Percentiles rank a stretch among this genome's conserved stretches.
These are phyloP conservation scores for Bremia lactucae DNA, from an alignment of 352 stramenopile genomes.

Conservation along the genomic window DNA sequence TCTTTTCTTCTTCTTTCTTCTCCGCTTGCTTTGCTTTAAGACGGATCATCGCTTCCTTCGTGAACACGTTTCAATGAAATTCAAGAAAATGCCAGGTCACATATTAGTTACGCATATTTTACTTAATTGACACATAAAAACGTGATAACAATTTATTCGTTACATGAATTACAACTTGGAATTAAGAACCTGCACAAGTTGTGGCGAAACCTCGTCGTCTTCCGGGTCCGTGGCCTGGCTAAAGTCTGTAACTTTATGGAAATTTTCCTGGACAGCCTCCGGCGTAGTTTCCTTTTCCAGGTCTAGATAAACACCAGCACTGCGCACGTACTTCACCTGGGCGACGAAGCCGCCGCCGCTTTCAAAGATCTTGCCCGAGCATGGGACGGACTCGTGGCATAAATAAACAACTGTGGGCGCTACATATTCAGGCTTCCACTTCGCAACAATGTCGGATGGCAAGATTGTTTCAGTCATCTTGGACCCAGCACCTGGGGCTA, in stretches of 20 bases:
- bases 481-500: slow-evolving; percentile 75
- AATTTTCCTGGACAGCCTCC: slow-evolving; percentile 69
- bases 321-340: slow-evolving; percentile 76
- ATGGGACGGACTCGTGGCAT: slow-evolving; percentile 71
- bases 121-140: slow-evolving; percentile 1
- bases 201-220: slow-evolving; percentile 58
- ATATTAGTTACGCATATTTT: slow-evolving; percentile 1
- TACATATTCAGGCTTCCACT: slow-evolving; percentile 85
- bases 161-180: slow-evolving; percentile 55
- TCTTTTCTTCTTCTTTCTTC: slow-evolving; percentile 74
- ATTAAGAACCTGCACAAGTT: slow-evolving; percentile 71
- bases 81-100: slow-evolving; percentile 1
- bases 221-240: slow-evolving; percentile 62
- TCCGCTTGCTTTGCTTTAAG: slow-evolving; percentile 80
- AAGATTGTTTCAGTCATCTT: slow-evolving; percentile 84
- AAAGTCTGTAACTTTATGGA: slow-evolving; percentile 70
- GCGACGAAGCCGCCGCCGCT: slow-evolving; percentile 75
- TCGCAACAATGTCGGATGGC: slow-evolving; percentile 67
- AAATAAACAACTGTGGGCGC: slow-evolving; percentile 80
- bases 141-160: slow-evolving; percentile 3
- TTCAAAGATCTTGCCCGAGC: slow-evolving; percentile 74
- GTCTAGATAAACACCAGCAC: slow-evolving; percentile 57
- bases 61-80: not conserved
- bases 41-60: slow-evolving; percentile 42
- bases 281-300: slow-evolving; percentile 60